These are phyloP conservation scores for Schizothecium vesticola DNA, from an alignment of 495 filamentous ascomycete genomes.

Conservation along the genomic window DNA sequence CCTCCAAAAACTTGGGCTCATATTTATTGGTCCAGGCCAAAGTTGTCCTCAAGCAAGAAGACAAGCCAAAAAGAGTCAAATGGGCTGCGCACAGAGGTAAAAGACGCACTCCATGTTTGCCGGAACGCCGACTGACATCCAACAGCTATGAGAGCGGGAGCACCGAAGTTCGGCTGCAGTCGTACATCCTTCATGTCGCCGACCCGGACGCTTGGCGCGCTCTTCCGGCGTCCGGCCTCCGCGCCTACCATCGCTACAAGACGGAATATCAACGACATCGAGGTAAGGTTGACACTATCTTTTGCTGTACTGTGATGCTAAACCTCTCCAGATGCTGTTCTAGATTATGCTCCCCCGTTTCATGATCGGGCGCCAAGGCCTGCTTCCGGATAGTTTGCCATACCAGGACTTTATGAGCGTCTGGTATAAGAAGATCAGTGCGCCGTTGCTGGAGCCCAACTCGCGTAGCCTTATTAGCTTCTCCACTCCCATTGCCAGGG, in stretches of 20 bases:
- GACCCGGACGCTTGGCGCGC: background rate
- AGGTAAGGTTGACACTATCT: background rate
- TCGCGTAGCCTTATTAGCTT: no score
- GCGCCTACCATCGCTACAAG: background rate
- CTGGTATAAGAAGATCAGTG: background rate
- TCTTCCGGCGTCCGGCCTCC: background rate
- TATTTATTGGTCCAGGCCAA: background rate
- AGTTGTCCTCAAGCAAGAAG: background rate
- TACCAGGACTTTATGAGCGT: background rate
- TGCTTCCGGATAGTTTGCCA: background rate
- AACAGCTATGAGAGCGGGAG: background rate
- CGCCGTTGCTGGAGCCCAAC: background rate
- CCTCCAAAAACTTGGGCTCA: background rate
- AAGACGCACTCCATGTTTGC: background rate
- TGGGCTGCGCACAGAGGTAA: background rate
- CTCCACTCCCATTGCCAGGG: no score
- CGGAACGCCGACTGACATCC: background rate
- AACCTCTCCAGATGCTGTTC: background rate
- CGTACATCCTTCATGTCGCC: background rate
- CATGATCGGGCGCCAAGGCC: background rate
- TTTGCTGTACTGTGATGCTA: background rate
- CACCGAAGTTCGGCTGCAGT: background rate
- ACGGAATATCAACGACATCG: background rate
- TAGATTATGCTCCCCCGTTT: background rate
- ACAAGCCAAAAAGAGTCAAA: background rate